Evolutionary conservation across 208 protist species (phyloP), one percentile per base, ranked within the genome.

Genomic region (Leishmania tropica): DNA sequence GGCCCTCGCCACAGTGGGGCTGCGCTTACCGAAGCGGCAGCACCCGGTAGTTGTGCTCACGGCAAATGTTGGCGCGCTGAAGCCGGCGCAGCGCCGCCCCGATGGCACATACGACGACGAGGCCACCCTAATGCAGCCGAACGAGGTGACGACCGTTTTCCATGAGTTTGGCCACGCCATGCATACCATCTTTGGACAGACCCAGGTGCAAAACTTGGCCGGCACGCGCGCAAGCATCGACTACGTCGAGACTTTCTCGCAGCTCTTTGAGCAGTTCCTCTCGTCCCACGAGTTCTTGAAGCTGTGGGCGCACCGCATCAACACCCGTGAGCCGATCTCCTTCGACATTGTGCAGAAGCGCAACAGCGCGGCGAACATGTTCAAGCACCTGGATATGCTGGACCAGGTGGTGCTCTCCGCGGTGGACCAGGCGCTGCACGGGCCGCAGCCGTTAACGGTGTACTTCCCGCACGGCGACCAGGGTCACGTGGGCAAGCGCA

Each of bases 151-250:
- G 28, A 98, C 97, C 4, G 79, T 98, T 11, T 98, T 99, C 77
- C 97, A 99, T 86, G 97, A 99, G 85, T 98, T 98, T 75, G 97
- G 97, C 24, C 97, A 99, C 80, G 92, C 94, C 15, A 92, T 98
- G 91, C 96, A 98, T 86, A 97, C 95, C 58, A 97, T 99, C 76
- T 97, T 98, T 93, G 95, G 93, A 21, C 94, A 98, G 86, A 98
- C 96, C 6, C 87, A 89, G 47, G 95, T 97, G 72, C 97, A 98
- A 85, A 98, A 98, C 89, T 85, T 98, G 47, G 92, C 97, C 42
- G 97, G 97, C 64, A 99, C 97, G 0, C 94, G 96, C 79, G 84
- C 89, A 10, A 96, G 92, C 87, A 95, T 99, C 79, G 97, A 99
- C 87, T 99, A 94, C 87, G 97, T 98, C 24, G 96, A 99, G 81